Base-by-base conservation (phyloP, 306 rosid species). In the Nissolia schottii region DNA sequence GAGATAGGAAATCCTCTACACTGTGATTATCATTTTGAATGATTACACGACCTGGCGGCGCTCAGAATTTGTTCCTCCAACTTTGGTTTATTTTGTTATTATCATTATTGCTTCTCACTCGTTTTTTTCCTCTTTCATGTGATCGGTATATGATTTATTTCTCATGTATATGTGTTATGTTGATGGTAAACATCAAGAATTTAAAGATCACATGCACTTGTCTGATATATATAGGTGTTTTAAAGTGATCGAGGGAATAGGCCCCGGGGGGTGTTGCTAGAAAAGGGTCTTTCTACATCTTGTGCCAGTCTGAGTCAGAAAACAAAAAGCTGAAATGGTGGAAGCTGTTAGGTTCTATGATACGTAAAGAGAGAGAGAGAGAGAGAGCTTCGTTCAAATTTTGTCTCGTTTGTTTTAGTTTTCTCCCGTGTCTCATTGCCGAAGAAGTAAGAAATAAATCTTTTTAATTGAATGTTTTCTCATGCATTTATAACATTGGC, bases 31-130 rank as follows among this genome's bases (percentile, higher is more conserved):
- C 78, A 79, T 76, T 85, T 73, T 67, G 82, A 87, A 93, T 88
- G 85, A 89, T 86, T 89, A 87, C 90, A 85, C 38, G 38, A 32
- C 7, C 87, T 86, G 97, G 86, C 92, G 89, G 93, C 93, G 85
- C 82, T 79, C 96, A 87, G 97, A 89, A 86, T 22, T 72, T 93
- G 97, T 88, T 85, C 78, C 96, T 85, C 84, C 86, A 13, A 22
- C 78, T 79, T 85, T 66, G 88, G 75, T 40, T 79, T 79, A 40
- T 38, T 48, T 31, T 38, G 18, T 25, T 19, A 53, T 19, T n/a
- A n/a, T n/a, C n/a, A n/a, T n/a, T n/a, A n/a, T 27, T 51, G 22
- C 77, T 45, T 58, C 24, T 22, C 31, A 29, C 49, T 64, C 22
- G 19, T 20, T n/a, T n/a, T n/a, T 50, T 70, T 43, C 70, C 68